Base-by-base conservation (phyloP, 2,329 filamentous ascomycete genomes). In the Pseudogymnoascus destructans region DNA sequence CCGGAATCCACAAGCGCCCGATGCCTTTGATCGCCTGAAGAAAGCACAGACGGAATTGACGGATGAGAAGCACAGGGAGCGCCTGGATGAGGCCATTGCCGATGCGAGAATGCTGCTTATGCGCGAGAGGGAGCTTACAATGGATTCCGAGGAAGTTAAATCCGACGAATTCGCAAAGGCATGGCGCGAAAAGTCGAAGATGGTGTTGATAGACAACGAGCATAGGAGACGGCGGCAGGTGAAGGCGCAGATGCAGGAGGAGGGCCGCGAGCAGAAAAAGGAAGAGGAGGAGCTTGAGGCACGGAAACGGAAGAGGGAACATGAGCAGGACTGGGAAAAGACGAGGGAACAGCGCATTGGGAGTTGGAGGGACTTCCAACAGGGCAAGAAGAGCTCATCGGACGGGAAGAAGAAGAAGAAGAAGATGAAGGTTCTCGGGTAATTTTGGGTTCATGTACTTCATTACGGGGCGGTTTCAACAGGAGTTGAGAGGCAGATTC, bases 91-190 rank as follows among this genome's bases (percentile, higher is more conserved):
- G 73, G 87, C 89, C 65, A 97, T 97, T 66, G 87, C 92, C 35
- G 93, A 98, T 72, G 93, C 93, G 55, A 89, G 93, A 67, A 92
- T 93, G 81, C 81, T 98, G 40, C 77, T 97, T 59, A 93, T 98
- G 68, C 87, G 93, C 64, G 91, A 97, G 71, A 85, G 89, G 73
- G 95, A 95, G 71, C 92, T 92, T 79, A 95, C 86, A 0, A 82
- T 88, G 56, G 90, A 98, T 73, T 89, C 85, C 64, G 84, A 86
- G 58, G 93, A 97, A 74, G 79, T 92, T 63, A 86, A 90, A 72
- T 89, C 89, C 32, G 82, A 86, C 11, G 84, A 87, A 54, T 97
- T 97, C 69, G 84, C 84, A 64, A 80, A 79, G 65, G 84, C 87
- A 69, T 98, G 93, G 93, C 83, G 88, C 64, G 84, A 91, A 70